Evolutionary conservation across 495 filamentous ascomycete genomes (phyloP).

Genomic region (Penicillium tannophilum): DNA sequence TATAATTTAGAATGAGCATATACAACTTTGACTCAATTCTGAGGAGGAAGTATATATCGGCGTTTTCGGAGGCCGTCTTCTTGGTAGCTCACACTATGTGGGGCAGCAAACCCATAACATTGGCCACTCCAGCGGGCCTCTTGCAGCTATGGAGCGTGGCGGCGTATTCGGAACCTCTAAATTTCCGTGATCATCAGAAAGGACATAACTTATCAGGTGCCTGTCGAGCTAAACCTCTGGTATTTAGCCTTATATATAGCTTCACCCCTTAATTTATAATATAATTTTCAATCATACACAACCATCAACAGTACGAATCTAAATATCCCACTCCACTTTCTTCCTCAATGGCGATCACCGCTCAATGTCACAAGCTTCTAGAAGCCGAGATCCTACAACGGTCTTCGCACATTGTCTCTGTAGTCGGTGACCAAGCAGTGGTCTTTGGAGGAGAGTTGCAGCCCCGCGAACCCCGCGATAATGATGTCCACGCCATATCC

Average conservation of each 20-base stretch:
- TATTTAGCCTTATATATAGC: not conserved
- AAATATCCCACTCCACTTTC: not conserved
- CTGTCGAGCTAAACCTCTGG: too few relatives aligned
- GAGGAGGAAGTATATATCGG: not conserved
- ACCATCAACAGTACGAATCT: not conserved
- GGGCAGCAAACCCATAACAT: not conserved
- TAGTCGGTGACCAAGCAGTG: conserved; percentile 65
- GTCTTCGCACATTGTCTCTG: conserved; percentile 68
- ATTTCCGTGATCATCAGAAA: not conserved
- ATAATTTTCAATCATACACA: not conserved
- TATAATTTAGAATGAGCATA: too few relatives aligned
- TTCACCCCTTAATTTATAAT: not conserved
- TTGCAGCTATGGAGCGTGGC: not conserved
- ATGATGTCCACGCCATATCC: conserved; percentile 67
- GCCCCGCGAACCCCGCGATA: conserved; percentile 59
- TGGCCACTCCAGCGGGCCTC: not conserved
- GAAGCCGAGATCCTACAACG: conserved; percentile 54
- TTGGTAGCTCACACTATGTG: not conserved
- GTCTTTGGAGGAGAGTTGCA: conserved; percentile 46
- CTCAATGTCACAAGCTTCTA: conserved; percentile 26
- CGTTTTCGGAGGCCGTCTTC: not conserved
- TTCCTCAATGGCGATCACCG: conserved; percentile 13
- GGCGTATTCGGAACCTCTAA: not conserved
- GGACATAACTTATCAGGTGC: too few relatives aligned
- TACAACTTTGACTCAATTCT: too few relatives aligned